Evolutionary conservation across 129 eudicot species (phyloP), one percentile per base, ranked within the genome.

Genomic region (Saposhnikovia divaricata): DNA sequence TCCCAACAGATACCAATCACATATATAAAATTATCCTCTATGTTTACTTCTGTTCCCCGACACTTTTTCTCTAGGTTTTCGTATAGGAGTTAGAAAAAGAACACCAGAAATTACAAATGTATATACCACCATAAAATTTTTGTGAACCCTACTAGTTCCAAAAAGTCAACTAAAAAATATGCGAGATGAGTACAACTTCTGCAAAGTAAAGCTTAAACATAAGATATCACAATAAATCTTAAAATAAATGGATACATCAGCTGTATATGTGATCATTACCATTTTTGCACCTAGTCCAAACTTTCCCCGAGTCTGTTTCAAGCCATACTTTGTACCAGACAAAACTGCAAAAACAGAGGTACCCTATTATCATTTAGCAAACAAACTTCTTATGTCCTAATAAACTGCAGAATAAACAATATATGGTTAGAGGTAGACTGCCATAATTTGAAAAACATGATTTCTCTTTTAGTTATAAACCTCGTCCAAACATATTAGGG

Each of bases 401-500:
- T 48, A 23, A 50, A 84, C 77, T 79, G 39, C 15, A 78, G 55
- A 78, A 45, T 28, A 6, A 7, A 72, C 69, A 53, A 31, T 74
- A 50, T 77, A 40, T 79, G 84, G 57, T 70, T 69, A 70, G 59
- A 71, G 73, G 78, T 57, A 6, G 53, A 39, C 37, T 72, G 45
- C 37, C 45, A 71, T 47, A 82, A 6, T 53, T 44, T 27, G 57
- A 70, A 74, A 59, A 57, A 83, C 42, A 51, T 51, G 46, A n/a
- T 21, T 44, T 18, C 71, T 25, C 40, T 59, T 25, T 48, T 76
- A 87, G 68, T 57, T 68, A 39, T 43, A 72, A 76, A 88, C 99
- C 98, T 92, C 98, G 90, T 86, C 99, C 99, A 87, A 96, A 96
- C 99, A 96, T 96, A 81, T 92, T 96, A 42, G 99, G 99, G 65